Evolutionary conservation across 2,329 filamentous ascomycete genomes (phyloP).

Genomic region (Dactylella cylindrospora): DNA sequence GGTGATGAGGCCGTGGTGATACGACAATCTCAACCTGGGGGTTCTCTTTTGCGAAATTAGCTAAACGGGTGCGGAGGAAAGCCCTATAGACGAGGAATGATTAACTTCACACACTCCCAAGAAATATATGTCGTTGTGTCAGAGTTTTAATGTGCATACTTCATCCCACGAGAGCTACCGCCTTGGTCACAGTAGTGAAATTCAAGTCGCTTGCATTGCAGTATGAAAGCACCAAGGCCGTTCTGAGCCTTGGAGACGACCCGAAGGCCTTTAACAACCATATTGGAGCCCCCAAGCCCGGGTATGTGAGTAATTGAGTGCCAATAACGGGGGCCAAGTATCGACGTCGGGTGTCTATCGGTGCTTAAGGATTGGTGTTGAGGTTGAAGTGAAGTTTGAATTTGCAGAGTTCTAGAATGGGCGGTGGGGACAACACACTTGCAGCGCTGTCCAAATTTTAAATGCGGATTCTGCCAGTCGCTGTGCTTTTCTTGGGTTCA

Average conservation of each 20-base stretch:
- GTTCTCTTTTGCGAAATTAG: slow-evolving; percentile 75
- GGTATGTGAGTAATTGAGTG: too few relatives aligned
- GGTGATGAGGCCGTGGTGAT: slow-evolving; percentile 83
- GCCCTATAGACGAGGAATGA: slow-evolving; percentile 57
- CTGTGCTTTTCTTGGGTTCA: neutral
- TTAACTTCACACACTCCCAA: slow-evolving; percentile 16
- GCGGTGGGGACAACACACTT: too few relatives aligned
- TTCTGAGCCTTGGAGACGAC: slow-evolving; percentile 63
- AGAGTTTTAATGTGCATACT: slow-evolving; percentile 61
- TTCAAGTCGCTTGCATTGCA: slow-evolving; percentile 93
- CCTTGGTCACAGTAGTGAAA: slow-evolving; percentile 98
- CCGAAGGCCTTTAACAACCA: slow-evolving; percentile 45
- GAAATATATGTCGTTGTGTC: neutral
- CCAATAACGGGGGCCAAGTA: neutral
- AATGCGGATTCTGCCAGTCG: slow-evolving; percentile 12
- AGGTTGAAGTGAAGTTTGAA: slow-evolving; percentile 8
- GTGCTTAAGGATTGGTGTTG: slow-evolving; percentile 1
- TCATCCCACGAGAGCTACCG: slow-evolving; percentile 91
- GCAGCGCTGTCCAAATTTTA: slow-evolving; percentile 31
- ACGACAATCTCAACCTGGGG: slow-evolving; percentile 89
- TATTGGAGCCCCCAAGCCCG: slow-evolving; percentile 17
- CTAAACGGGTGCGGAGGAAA: slow-evolving; percentile 77
- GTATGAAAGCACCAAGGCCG: slow-evolving; percentile 92
- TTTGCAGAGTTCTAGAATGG: too few relatives aligned
- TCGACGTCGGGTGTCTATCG: neutral